Base-by-base conservation (phyloP, 371 early-diverging fungal genomes). In the Ordospora pajunii region DNA sequence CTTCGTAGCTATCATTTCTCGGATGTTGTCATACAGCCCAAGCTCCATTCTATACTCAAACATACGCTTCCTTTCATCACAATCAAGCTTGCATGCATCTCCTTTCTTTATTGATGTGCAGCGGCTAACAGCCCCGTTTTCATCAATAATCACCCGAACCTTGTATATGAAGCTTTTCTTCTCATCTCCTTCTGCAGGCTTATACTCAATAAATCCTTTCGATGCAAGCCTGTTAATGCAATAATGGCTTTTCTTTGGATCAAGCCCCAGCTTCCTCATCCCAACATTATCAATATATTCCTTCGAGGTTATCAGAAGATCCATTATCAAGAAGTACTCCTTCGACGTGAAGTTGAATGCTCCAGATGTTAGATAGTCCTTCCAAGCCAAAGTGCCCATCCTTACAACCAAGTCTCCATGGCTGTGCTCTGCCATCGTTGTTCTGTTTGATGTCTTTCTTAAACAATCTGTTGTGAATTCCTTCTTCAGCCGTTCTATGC, bases 211-310 rank as follows among this genome's bases (percentile, higher is more conserved):
- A 53, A 62, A 64, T 17, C 67, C 73, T 9, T 43, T 48, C 10
- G 25, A 17, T 12, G 21, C 48, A 11, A 79, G 54, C 48, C 66
- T 76, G 23, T 79, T 79, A 21, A 50, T 48, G 17, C 77, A 37
- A 51, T 79, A 79, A 40, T 50, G 54, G 2, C 64, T 58, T 44
- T 75, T 77, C 40, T 79, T 79, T 10, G 78, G 66, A 27, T 77
- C 73, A 23, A 79, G 45, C 5, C 27, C n/a, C 8, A 72, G 46
- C 23, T 46, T 54, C 46, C 74, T 52, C 14, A 79, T 19, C 12
- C 63, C 68, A 27, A 44, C 27, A 42, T 45, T 46, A 9, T 49
- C 42, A 19, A 72, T 73, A 52, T 42, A 64, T 10, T 66, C 49
- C 12, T 54, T 63, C 12, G 14, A 9, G 4, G n/a, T 37, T 32